Conservation (phyloP, 164 flowering plant genomes). For the Sedum album region DNA sequence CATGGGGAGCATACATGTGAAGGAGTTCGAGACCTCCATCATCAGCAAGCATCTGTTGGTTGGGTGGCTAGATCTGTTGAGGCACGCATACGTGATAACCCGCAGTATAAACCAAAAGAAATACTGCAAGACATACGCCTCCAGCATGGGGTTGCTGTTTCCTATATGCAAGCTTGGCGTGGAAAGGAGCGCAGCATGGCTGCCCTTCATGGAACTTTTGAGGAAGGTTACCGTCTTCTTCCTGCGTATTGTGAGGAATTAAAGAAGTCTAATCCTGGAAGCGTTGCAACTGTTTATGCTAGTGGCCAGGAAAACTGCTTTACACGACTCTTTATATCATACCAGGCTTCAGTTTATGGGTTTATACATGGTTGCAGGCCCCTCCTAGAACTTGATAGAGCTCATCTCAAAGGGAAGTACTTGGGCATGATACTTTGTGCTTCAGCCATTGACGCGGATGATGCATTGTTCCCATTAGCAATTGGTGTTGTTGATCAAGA, state of each 20-base stretch:
- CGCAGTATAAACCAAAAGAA: slow-evolving; percentile 91
- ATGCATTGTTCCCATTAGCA: slow-evolving; percentile 78
- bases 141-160: slow-evolving; percentile 93
- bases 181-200: slow-evolving; percentile 99
- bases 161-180: slow-evolving; percentile 99
- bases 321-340: slow-evolving; percentile 82
- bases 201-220: slow-evolving; percentile 61
- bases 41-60: slow-evolving; percentile 95
- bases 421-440: slow-evolving; percentile 81
- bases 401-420: slow-evolving; percentile 85
- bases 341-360: slow-evolving; percentile 83
- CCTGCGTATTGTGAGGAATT: slow-evolving; percentile 43
- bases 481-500: slow-evolving; percentile 81
- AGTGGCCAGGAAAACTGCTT: slow-evolving; percentile 85
- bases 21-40: slow-evolving; percentile 84
- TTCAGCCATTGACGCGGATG: slow-evolving; percentile 68
- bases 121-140: slow-evolving; percentile 82
- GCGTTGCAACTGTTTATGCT: slow-evolving; percentile 70
- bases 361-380: slow-evolving; percentile 90
- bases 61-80: slow-evolving; percentile 99
- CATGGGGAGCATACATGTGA: slow-evolving; percentile 91
- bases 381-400: slow-evolving; percentile 80
- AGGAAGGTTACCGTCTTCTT: slow-evolving; percentile 44
- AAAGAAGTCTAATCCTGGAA: slow-evolving; percentile 39
- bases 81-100: slow-evolving; percentile 77